Percentiles rank a stretch among this genome's conserved stretches.
Evolutionary conservation across 2,329 filamentous ascomycete species (phyloP).

Genomic region (Sporothrix inflata): DNA sequence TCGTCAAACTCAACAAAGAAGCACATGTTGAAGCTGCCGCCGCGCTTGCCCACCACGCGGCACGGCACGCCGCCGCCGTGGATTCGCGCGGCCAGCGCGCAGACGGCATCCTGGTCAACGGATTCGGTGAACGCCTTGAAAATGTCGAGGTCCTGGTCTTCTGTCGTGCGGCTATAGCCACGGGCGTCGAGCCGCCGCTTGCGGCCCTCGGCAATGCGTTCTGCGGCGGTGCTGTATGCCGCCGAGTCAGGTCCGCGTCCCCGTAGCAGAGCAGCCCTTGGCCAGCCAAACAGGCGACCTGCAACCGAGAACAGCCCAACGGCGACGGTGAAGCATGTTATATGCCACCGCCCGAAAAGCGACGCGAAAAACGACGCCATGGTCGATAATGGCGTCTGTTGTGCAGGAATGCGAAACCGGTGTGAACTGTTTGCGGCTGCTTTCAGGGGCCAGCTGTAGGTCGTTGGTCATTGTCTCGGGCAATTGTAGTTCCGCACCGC

Average conservation of each 20-base stretch:
- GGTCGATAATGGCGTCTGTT: too few relatives aligned
- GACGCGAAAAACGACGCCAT: too few relatives aligned
- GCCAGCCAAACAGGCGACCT: not conserved
- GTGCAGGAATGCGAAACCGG: too few relatives aligned
- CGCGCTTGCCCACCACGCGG: not conserved
- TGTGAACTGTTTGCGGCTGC: too few relatives aligned
- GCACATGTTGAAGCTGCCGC: constrained; percentile 26
- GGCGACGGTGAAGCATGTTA: not conserved
- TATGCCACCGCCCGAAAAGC: not conserved
- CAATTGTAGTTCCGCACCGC: too few relatives aligned
- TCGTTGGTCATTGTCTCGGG: too few relatives aligned
- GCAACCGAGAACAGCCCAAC: not conserved
- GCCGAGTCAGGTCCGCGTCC: not conserved
- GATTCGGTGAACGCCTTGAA: constrained; percentile 17
- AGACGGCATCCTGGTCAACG: constrained; percentile 25
- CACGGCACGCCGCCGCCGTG: constrained; percentile 10
- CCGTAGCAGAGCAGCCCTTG: not conserved
- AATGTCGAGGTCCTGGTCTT: not conserved
- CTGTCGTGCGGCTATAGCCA: constrained; percentile 10
- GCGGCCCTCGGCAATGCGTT: constrained; percentile 8
- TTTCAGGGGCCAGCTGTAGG: too few relatives aligned
- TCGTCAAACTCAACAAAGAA: constrained; percentile 28
- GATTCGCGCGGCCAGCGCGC: constrained; percentile 23
- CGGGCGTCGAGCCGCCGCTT: constrained; percentile 8
- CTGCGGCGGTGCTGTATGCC: not conserved